phyloP scores from a whole-genome alignment of 1,284 basidiomycete species.

The Puccinia coronata region DNA sequence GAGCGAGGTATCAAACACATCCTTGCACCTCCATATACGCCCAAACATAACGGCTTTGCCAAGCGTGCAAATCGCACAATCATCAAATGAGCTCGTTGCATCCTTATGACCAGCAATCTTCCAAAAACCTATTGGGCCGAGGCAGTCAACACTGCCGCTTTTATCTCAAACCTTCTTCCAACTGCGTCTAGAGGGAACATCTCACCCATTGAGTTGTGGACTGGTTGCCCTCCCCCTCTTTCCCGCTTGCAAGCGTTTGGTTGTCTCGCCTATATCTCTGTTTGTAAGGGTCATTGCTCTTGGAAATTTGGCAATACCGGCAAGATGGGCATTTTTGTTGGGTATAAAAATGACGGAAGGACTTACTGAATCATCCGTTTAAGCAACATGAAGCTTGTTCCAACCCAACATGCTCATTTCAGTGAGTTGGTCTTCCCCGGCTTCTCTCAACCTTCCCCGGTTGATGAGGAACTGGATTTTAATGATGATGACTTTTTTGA shows the following conservation, averaged over 20 bases:
- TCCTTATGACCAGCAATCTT: neutral
- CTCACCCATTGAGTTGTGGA: neutral
- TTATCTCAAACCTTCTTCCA: neutral
- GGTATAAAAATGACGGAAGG: too few relatives aligned
- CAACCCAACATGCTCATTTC: too few relatives aligned
- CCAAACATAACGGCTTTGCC: too few relatives aligned
- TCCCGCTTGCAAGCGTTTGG: neutral
- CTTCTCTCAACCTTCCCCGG: too few relatives aligned
- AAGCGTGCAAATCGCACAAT: constrained; percentile 3
- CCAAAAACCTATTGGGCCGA: constrained; percentile 8
- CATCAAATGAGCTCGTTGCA: constrained; percentile 1
- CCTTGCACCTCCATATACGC: constrained; percentile 6
- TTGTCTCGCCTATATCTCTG: neutral
- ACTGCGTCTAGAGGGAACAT: neutral
- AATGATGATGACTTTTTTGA: too few relatives aligned
- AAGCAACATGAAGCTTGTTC: neutral
- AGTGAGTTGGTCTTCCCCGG: too few relatives aligned
- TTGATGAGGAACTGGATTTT: too few relatives aligned
- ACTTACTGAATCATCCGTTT: too few relatives aligned
- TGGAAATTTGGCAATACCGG: too few relatives aligned
- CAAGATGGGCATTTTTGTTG: too few relatives aligned
- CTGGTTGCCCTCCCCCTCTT: neutral
- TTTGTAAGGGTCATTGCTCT: neutral
- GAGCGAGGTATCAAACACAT: neutral
- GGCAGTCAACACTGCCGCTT: neutral